These are phyloP conservation scores for Phytopythium helicoides DNA, from an alignment of 352 stramenopile genomes.

Conservation along the genomic window DNA sequence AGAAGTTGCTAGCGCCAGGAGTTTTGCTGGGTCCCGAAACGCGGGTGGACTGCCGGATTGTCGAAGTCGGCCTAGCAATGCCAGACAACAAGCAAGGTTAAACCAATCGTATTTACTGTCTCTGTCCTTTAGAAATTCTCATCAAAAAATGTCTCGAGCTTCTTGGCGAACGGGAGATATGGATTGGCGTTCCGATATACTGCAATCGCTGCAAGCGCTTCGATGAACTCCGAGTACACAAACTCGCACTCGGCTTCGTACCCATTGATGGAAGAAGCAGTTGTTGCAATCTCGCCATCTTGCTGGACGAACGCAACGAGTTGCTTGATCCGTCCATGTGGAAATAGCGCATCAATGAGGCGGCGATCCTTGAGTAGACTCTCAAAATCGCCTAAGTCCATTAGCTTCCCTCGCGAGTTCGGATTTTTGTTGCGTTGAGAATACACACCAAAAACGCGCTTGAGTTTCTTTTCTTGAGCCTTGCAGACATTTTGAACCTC, in stretches of 20 bases:
- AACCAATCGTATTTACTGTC: too few species aligned
- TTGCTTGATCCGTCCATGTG: slow-evolving; percentile 69
- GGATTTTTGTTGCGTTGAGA: slow-evolving; percentile 78
- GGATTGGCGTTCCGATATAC: slow-evolving; percentile 79
- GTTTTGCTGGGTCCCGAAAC: slow-evolving; percentile 57
- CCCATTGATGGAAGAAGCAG: slow-evolving; percentile 33
- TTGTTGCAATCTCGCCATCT: slow-evolving; percentile 50
- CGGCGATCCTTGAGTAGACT: slow-evolving; percentile 62
- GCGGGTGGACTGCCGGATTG: slow-evolving; percentile 75
- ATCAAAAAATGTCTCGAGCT: slow-evolving; percentile 73
- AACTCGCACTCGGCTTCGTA: slow-evolving; percentile 71
- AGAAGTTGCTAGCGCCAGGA: slow-evolving; percentile 42
- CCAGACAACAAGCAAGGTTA: slow-evolving; percentile 17
- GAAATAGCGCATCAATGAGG: slow-evolving; percentile 73
- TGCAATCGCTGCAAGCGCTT: slow-evolving; percentile 65
- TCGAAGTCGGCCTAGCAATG: slow-evolving; percentile 71
- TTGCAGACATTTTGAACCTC: slow-evolving; percentile 80
- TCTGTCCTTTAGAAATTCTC: slow-evolving; percentile 82
- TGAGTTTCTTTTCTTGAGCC: slow-evolving; percentile 72
- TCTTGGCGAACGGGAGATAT: slow-evolving; percentile 72
- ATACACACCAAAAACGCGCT: slow-evolving; percentile 69
- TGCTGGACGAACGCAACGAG: slow-evolving; percentile 78
- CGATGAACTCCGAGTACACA: slow-evolving; percentile 78
- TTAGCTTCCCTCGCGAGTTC: slow-evolving; percentile 60
- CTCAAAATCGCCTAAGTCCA: slow-evolving; percentile 74